phyloP scores from a whole-genome alignment of 139 green algal genomes.

The Picochlorum sp. region DNA sequence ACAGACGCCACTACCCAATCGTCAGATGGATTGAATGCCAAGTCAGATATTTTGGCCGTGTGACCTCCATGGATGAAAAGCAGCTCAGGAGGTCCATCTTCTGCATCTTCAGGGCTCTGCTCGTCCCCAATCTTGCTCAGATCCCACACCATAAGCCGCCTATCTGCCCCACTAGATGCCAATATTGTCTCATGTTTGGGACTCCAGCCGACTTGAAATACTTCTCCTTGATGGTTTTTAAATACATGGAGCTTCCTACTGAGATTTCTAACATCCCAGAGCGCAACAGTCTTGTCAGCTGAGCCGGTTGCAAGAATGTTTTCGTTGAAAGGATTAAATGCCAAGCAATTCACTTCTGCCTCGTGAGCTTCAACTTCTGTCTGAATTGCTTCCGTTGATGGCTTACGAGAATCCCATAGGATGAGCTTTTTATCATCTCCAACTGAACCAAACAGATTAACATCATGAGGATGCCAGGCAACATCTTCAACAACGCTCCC shows the following conservation, averaged over 20 bases:
- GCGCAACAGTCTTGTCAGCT: slow-evolving; percentile 86
- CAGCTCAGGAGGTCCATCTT: slow-evolving; percentile 94
- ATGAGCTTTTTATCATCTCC: slow-evolving; percentile 93
- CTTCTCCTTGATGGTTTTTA: slow-evolving; percentile 86
- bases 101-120: slow-evolving; percentile 83
- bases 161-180: slow-evolving; percentile 85
- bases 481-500: slow-evolving; percentile 88
- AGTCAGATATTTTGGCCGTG: slow-evolving; percentile 88
- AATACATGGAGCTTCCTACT: slow-evolving; percentile 83
- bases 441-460: slow-evolving; percentile 88
- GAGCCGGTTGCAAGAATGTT: slow-evolving; percentile 89
- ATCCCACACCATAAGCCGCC: slow-evolving; percentile 97
- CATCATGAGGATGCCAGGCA: slow-evolving; percentile 88
- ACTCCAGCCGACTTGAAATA: slow-evolving; percentile 94
- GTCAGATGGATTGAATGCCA: slow-evolving; percentile 83
- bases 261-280: slow-evolving; percentile 92
- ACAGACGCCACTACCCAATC: slow-evolving; percentile 94
- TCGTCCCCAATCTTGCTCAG: slow-evolving; percentile 89
- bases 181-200: slow-evolving; percentile 93
- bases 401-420: slow-evolving; percentile 85
- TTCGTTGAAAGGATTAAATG: slow-evolving; percentile 98
- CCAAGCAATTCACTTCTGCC: slow-evolving; percentile 96
- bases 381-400: slow-evolving; percentile 10
- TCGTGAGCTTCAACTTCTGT: slow-evolving; percentile 59
- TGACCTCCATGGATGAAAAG: slow-evolving; percentile 92